Conservation (phyloP, 1,139 yeast genomes). For the Pichia sp. region DNA sequence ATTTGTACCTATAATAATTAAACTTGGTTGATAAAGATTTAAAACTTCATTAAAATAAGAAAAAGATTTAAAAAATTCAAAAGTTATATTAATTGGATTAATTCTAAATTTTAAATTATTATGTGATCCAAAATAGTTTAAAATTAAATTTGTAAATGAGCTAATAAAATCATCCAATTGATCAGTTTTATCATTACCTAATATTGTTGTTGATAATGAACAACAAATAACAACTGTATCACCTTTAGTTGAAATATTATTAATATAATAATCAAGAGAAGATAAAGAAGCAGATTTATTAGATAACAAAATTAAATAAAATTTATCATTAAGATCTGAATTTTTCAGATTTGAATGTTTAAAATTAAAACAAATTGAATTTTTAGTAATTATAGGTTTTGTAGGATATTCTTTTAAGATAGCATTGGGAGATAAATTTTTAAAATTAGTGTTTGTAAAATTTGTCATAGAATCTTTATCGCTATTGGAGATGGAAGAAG, state of each 20-base stretch:
- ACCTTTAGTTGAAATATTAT: constrained; percentile 49
- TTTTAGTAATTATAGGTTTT: constrained; percentile 24
- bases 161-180: constrained; percentile 10
- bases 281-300: constrained; percentile 68
- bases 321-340: constrained; percentile 31
- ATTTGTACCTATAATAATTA: constrained; percentile 25
- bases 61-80: constrained; percentile 25
- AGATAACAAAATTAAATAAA: constrained; percentile 53
- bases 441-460: constrained; percentile 8
- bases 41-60: constrained; percentile 25
- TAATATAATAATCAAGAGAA: constrained; percentile 61
- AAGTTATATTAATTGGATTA: constrained; percentile 21
- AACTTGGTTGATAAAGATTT: constrained; percentile 25
- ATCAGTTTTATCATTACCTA: constrained; percentile 13
- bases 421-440: constrained; percentile 13
- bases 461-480: constrained; percentile 13
- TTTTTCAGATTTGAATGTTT: constrained; percentile 36
- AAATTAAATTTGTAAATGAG: constrained; percentile 18
- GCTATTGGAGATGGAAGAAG: constrained; percentile 18
- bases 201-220: constrained; percentile 20
- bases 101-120: background rate
- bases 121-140: constrained; percentile 8
- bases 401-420: constrained; percentile 26
- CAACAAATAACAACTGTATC: constrained; percentile 51
- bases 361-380: constrained; percentile 38